These are phyloP conservation scores for Aspergillus sp. DNA, from an alignment of 2,329 filamentous ascomycete species.

Conservation along the genomic window DNA sequence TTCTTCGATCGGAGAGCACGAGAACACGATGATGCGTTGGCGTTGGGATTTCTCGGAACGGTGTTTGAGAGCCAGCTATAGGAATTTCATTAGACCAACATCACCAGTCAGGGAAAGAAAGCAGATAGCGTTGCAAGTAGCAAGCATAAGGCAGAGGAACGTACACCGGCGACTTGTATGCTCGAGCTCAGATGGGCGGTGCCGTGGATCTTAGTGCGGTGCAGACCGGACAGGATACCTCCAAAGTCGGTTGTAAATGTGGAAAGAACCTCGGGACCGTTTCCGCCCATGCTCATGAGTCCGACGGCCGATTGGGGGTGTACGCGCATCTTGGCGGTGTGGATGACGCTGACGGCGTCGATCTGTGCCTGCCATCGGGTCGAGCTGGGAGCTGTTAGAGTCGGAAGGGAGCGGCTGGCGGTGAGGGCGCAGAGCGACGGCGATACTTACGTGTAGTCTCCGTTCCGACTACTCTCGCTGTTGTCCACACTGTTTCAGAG, in stretches of 20 bases:
- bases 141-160: conserved; percentile 31
- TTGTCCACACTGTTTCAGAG: conserved; percentile 72
- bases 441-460: conserved; percentile 67
- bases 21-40: conserved; percentile 95
- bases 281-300: conserved; percentile 97
- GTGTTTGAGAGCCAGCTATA: conserved; percentile 90
- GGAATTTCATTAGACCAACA: conserved; percentile 10
- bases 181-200: conserved; percentile 84
- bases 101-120: not conserved
- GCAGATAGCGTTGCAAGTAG: not conserved
- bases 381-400: conserved; percentile 56
- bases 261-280: conserved; percentile 93
- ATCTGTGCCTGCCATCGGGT: conserved; percentile 95
- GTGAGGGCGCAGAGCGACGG: not conserved
- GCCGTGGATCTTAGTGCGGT: conserved; percentile 91
- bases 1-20: conserved; percentile 88
- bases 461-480: conserved; percentile 97
- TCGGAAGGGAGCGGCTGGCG: conserved; percentile 10
- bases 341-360: conserved; percentile 91
- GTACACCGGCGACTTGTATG: conserved; percentile 90
- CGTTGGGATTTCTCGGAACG: conserved; percentile 96
- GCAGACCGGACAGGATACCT: conserved; percentile 88
- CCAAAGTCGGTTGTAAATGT: conserved; percentile 95
- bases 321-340: conserved; percentile 89
- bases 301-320: conserved; percentile 97